Conservation (phyloP, 2,329 filamentous ascomycete species). For the Colletotrichum sp. region DNA sequence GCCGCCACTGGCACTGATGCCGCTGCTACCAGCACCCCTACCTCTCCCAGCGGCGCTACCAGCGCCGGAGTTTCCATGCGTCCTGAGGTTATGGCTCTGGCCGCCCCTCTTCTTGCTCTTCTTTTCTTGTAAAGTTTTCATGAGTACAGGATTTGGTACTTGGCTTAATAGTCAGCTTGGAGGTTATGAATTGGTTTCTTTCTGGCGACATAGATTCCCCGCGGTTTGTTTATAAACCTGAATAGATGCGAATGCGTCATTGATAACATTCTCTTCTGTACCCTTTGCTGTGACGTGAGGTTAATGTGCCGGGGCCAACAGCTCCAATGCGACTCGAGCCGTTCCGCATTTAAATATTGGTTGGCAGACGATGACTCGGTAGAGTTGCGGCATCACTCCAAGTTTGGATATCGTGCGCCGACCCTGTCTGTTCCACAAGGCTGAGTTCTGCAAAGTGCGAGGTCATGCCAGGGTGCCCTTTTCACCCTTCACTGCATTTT, state of each 20-base stretch:
- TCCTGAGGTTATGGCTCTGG: constrained; percentile 8
- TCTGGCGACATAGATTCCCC: constrained; percentile 17
- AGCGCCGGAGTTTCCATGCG: constrained; percentile 20
- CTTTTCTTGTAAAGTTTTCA: constrained; percentile 18
- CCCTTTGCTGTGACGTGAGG: neutral
- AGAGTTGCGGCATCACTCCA: neutral
- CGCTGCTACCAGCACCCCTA: constrained; percentile 21
- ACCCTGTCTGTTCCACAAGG: neutral
- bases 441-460: neutral
- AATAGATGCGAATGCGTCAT: neutral
- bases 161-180: constrained; percentile 5
- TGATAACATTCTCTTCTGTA: neutral
- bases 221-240: constrained; percentile 8
- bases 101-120: constrained; percentile 15
- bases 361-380: neutral
- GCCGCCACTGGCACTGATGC: neutral
- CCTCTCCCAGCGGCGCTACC: constrained; percentile 30
- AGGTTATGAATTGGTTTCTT: constrained; percentile 17
- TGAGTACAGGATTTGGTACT: neutral
- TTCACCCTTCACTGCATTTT: neutral
- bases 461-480: no score
- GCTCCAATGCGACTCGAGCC: neutral
- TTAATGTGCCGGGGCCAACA: neutral
- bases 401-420: no score
- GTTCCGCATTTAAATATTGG: neutral